Evolutionary conservation across 169 alveolate genomes (phyloP), one percentile per base, ranked within the genome.

Genomic region (Eimeria mitis): DNA sequence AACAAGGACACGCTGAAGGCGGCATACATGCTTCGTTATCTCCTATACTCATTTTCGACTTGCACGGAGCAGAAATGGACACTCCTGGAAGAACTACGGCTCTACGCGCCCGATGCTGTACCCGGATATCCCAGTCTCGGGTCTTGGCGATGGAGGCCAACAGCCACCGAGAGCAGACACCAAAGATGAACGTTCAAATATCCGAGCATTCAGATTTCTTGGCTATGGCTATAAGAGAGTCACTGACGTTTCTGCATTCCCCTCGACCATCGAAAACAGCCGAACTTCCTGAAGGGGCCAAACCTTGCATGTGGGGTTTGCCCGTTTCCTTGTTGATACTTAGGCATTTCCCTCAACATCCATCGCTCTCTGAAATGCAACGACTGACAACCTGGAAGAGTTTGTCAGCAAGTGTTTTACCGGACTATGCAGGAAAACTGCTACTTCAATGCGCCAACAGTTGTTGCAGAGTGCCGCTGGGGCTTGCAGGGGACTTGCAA

Each of bases 241-340:
- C 94, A 31, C 37, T 87, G 78, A 52, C 56, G 68, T n/a, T 13
- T 52, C 42, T 23, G 68, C 79, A 87, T 13, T 65, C 83, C 83
- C 94, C 94, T 1, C 94, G 65, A 28, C 84, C 94, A 34, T 23
- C 81, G 49, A 63, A 87, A 70, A 87, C 94, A 28, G 71, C 83
- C 13, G 31, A 19, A 23, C 94, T 63, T 25, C 94, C 94, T 9
- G 94, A 87, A 49, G 83, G 94, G 23, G 94, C 94, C 47, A 52
- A 21, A 31, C 84, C 94, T 56, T 31, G 78, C 94, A 87, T 87
- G 94, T 87, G 94, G 94, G 94, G 94, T 25, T 52, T 87, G 47
- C 94, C 94, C n/a, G 94, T 54, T 34, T 63, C 94, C 37, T 31
- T 61, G 37, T 65, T 87, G 49, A 28, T 87, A 83, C 83, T 87